Conservation (phyloP, 1,284 basidiomycete genomes). For the Rhodotorula sp. region DNA sequence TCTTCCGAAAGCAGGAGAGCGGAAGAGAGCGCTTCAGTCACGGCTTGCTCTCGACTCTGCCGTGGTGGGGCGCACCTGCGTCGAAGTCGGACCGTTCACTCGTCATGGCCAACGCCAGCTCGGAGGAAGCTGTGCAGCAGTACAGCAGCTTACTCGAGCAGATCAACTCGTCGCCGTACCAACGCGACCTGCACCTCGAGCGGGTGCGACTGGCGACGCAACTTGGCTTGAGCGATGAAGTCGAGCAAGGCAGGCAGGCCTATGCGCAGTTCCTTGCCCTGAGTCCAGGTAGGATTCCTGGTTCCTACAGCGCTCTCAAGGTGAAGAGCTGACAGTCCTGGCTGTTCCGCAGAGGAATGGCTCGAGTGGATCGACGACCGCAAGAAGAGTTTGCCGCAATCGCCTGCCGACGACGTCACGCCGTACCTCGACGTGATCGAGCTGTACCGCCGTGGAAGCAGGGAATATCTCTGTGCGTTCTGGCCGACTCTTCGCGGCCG, state of each 20-base stretch:
- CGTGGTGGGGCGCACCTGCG: too few relatives aligned
- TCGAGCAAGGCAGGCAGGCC: slow-evolving; percentile 22
- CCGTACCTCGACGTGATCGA: slow-evolving; percentile 38
- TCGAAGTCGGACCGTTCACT: too few relatives aligned
- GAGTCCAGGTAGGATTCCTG: slow-evolving; percentile 13
- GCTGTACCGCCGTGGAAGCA: slow-evolving; percentile 35
- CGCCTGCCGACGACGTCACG: slow-evolving; percentile 16
- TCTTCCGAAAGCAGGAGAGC: too few relatives aligned
- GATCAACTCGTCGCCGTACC: slow-evolving; percentile 25
- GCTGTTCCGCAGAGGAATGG: slow-evolving; percentile 30
- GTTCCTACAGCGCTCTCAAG: too few relatives aligned
- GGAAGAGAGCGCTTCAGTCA: too few relatives aligned
- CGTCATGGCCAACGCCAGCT: slow-evolving; percentile 3
- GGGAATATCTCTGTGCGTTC: slow-evolving; percentile 35
- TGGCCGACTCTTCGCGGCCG: neutral
- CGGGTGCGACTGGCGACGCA: slow-evolving; percentile 23
- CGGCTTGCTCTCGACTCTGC: too few relatives aligned
- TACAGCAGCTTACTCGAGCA: slow-evolving; percentile 27
- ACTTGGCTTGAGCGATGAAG: slow-evolving; percentile 25
- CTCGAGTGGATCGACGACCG: slow-evolving; percentile 35
- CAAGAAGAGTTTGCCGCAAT: slow-evolving; percentile 14
- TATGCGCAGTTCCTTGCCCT: slow-evolving; percentile 16
- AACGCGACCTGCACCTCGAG: slow-evolving; percentile 26
- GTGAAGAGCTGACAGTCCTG: neutral
- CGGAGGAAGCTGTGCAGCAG: slow-evolving; percentile 14